These are phyloP conservation scores for Rhododendron henanense DNA, from an alignment of 148 eudicot genomes.

Conservation along the genomic window DNA sequence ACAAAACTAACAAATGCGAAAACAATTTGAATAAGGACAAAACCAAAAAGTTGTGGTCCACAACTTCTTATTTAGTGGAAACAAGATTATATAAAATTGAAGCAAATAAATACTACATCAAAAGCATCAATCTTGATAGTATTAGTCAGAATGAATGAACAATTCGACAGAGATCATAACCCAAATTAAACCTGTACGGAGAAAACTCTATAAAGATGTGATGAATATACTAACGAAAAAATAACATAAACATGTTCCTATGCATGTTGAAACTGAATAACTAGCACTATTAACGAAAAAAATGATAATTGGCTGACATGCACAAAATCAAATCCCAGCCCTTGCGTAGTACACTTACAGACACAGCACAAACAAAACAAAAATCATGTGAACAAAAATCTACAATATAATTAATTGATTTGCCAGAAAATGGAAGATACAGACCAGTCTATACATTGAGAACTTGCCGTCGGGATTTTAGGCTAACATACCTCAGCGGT, in stretches of 20 bases:
- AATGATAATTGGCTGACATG: background rate
- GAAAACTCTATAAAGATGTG: background rate
- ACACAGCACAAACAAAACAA: background rate
- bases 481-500: background rate
- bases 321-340: background rate
- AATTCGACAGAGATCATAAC: background rate
- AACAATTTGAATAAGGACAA: too few relatives aligned
- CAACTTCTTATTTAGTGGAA: background rate
- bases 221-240: background rate
- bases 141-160: background rate
- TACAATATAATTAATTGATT: background rate
- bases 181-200: background rate
- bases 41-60: too few relatives aligned
- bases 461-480: background rate
- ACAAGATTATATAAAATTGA: background rate
- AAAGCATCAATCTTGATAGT: background rate
- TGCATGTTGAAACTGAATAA: background rate
- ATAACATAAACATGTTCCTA: background rate
- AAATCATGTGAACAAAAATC: background rate
- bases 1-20: too few relatives aligned
- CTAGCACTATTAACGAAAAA: background rate
- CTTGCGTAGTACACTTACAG: background rate
- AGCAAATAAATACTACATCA: background rate
- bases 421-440: background rate
- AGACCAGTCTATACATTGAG: conserved; percentile 1